Percentiles rank a stretch among this genome's conserved stretches.
Evolutionary conservation across 768 basidiomycete species (phyloP).

Genomic region (Sarcodon aspratus): DNA sequence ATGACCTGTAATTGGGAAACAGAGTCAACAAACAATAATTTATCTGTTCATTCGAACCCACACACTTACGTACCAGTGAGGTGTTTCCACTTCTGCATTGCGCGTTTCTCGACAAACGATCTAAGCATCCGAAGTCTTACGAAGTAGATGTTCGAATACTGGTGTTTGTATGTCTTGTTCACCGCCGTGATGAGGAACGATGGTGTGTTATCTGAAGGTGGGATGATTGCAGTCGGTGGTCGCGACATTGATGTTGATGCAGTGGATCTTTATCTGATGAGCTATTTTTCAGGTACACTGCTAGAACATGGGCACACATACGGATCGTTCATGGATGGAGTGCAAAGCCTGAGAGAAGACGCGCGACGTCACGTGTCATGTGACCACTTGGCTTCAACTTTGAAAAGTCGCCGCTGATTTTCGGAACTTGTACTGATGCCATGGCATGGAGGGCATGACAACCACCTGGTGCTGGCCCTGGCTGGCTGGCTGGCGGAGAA

Average conservation of each 20-base stretch:
- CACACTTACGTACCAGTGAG: conserved; percentile 23
- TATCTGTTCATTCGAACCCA: neutral
- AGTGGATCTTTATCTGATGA: conserved; percentile 8
- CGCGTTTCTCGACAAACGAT: conserved; percentile 34
- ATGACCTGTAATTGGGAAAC: conserved; percentile 31
- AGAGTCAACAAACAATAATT: neutral
- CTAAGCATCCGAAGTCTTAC: conserved; percentile 40
- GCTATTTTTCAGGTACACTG: neutral
- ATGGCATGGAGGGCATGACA: too few relatives aligned
- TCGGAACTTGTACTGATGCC: too few relatives aligned
- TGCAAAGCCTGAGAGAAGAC: too few relatives aligned
- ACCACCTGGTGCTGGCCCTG: too few relatives aligned
- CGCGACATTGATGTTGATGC: conserved; percentile 16
- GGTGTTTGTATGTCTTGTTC: conserved; percentile 50
- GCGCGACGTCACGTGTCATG: too few relatives aligned
- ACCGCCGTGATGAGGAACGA: conserved; percentile 31
- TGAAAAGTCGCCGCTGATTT: too few relatives aligned
- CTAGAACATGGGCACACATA: too few relatives aligned
- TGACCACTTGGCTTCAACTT: too few relatives aligned
- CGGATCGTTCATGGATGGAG: too few relatives aligned
- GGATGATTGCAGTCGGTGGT: conserved; percentile 16
- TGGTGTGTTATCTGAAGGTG: conserved; percentile 17
- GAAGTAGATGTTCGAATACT: conserved; percentile 69
- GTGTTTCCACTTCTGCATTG: conserved; percentile 37
- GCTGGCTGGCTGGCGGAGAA: too few relatives aligned